Evolutionary conservation across 2,329 filamentous ascomycete genomes (phyloP).

Genomic region (Aspergillus tubingensis): DNA sequence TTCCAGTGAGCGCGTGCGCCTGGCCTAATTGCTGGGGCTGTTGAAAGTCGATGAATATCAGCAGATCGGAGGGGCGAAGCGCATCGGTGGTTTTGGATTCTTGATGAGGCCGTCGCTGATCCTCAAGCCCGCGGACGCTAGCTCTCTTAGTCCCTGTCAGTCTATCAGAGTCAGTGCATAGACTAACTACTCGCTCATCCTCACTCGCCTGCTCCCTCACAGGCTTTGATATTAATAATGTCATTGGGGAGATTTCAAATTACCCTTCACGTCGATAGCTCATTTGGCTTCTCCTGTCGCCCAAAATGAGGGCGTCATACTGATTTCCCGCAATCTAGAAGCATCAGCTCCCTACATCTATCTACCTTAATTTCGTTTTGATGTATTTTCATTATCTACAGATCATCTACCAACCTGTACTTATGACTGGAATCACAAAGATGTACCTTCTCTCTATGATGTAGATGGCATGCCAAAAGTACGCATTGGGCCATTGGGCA

Average conservation of each 20-base stretch:
- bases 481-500: slow-evolving; percentile 3
- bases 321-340: neutral
- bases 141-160: neutral
- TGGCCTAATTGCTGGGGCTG: neutral
- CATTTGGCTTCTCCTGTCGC: neutral
- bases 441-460: neutral
- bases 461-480: neutral
- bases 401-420: neutral
- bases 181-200: neutral
- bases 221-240: no score
- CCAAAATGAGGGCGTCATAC: neutral
- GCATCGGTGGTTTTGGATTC: neutral
- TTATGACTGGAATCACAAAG: neutral
- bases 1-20: neutral
- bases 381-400: neutral
- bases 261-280: neutral
- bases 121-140: neutral
- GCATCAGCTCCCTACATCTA: neutral
- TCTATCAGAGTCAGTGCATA: neutral
- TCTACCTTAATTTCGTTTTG: neutral
- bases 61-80: neutral
- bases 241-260: neutral
- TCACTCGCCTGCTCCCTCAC: neutral
- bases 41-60: neutral
- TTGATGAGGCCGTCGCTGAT: neutral